Percentiles rank a stretch among this genome's conserved stretches.
These are phyloP conservation scores for Didymella pomorum DNA, from an alignment of 2,329 filamentous ascomycete species.

Conservation along the genomic window DNA sequence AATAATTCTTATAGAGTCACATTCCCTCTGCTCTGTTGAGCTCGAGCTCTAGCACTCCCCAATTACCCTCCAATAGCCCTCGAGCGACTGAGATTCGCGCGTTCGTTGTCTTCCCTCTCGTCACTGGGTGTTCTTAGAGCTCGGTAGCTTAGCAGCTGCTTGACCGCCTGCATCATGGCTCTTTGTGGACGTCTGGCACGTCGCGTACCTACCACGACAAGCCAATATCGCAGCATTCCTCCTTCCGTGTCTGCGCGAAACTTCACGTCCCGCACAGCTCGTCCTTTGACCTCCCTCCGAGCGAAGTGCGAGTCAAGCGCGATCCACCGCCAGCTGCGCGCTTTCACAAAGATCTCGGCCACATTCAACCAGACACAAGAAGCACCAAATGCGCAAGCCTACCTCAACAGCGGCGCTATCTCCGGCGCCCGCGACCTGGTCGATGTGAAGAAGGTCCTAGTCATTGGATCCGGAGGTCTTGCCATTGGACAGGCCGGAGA, in stretches of 20 bases:
- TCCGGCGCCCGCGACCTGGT: constrained; percentile 78
- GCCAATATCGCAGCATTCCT: constrained; percentile 42
- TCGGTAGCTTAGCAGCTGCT: constrained; percentile 42
- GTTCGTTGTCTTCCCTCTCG: constrained; percentile 28
- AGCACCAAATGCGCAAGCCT: constrained; percentile 83
- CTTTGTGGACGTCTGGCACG: constrained; percentile 54
- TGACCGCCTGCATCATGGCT: constrained; percentile 49
- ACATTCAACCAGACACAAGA: constrained; percentile 63
- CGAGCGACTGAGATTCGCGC: constrained; percentile 30
- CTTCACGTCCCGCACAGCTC: constrained; percentile 45
- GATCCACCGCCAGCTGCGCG: constrained; percentile 46
- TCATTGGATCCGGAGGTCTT: constrained; percentile 93
- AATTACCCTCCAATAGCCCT: constrained; percentile 38
- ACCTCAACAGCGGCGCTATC: constrained; percentile 86
- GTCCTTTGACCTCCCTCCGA: constrained; percentile 44
- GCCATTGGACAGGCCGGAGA: constrained; percentile 98
- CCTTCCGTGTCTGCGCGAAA: constrained; percentile 42
- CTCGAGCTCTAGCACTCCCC: constrained; percentile 41
- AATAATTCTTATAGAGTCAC: constrained; percentile 41
- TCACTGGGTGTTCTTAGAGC: constrained; percentile 37
- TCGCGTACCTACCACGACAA: constrained; percentile 48
- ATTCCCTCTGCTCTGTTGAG: constrained; percentile 38
- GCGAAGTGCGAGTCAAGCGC: constrained; percentile 44
- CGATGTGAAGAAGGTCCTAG: constrained; percentile 94
- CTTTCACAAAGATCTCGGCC: constrained; percentile 49